Percentiles rank a stretch among this genome's conserved stretches.
Evolutionary conservation across 768 basidiomycete species (phyloP).

Genomic region (Suillus decipiens): DNA sequence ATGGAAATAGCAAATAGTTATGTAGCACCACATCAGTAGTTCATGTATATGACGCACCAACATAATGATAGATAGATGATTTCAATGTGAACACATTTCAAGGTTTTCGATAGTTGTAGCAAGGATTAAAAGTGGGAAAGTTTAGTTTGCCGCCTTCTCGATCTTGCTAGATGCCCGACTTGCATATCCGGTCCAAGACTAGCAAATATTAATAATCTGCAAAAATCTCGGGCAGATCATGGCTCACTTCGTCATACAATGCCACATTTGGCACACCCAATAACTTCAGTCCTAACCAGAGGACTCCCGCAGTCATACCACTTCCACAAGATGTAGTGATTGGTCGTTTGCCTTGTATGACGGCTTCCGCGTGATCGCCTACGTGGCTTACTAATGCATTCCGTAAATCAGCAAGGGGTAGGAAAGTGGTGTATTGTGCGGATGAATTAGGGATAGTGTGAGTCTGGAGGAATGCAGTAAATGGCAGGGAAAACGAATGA

Average conservation of each 20-base stretch:
- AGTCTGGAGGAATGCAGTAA: constrained; percentile 66
- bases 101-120: constrained; percentile 1
- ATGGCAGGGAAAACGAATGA: constrained; percentile 81
- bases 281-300: constrained; percentile 90
- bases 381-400: constrained; percentile 62
- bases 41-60: constrained; percentile 12
- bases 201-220: constrained; percentile 20
- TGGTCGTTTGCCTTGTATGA: constrained; percentile 59
- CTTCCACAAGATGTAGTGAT: constrained; percentile 88
- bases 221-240: constrained; percentile 12
- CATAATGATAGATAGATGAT: constrained; percentile 8
- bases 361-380: constrained; percentile 56
- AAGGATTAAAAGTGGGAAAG: neutral
- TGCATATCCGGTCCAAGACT: constrained; percentile 98
- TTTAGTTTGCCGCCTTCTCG: constrained; percentile 42
- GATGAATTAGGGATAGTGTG: constrained; percentile 36
- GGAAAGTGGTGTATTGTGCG: constrained; percentile 58
- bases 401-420: constrained; percentile 57
- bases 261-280: constrained; percentile 60
- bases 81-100: neutral
- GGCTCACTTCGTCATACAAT: constrained; percentile 92
- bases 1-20: constrained; percentile 22
- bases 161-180: constrained; percentile 74
- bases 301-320: constrained; percentile 95
- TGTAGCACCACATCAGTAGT: constrained; percentile 31